Base-by-base conservation (phyloP, 441 rosid genomes). In the Macaranga tanarius region DNA sequence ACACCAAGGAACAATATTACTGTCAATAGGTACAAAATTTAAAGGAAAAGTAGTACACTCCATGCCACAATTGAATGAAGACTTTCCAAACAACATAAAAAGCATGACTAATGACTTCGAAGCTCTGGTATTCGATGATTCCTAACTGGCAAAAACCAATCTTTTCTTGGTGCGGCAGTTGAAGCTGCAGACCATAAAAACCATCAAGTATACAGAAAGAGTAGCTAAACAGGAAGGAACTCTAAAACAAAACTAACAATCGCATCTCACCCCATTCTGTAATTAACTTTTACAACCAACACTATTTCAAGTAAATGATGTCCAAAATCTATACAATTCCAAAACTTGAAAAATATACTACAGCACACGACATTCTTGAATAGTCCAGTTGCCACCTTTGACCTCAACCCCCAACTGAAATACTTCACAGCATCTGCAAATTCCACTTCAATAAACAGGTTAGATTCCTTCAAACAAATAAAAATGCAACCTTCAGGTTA, bases 381-480 rank as follows among this genome's bases (percentile, higher is more conserved):
- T 55, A 45, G 69, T 73, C 69, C 48, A 59, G 51, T 20, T 28
- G 68, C 44, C 71, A 34, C 77, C 76, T 63, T 76, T 71, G 48
- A 73, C 69, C 61, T 65, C 16, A 66, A 57, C 69, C 72, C 72
- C 34, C 44, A 26, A 61, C 65, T 65, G 62, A 22, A 72, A 38
- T 63, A 73, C 72, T 76, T 69, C 61, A 28, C 63, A 51, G 73
- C 75, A 69, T 79, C 85, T 78, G 77, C 86, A 62, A 57, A 69
- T 45, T 62, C 55, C 62, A 65, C 78, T 73, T 76, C 69, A 73
- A 58, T 58, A 68, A 40, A 64, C 19, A 45, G 47, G 70, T 79
- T 73, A 79, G 66, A 61, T 60, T 64, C 73, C 78, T 60, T 83
- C 67, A 62, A 50, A 74, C 38, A 38, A 50, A 54, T 42, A 31